These are phyloP conservation scores for Volvox africanus DNA, from an alignment of 139 green algal species.

Conservation along the genomic window DNA sequence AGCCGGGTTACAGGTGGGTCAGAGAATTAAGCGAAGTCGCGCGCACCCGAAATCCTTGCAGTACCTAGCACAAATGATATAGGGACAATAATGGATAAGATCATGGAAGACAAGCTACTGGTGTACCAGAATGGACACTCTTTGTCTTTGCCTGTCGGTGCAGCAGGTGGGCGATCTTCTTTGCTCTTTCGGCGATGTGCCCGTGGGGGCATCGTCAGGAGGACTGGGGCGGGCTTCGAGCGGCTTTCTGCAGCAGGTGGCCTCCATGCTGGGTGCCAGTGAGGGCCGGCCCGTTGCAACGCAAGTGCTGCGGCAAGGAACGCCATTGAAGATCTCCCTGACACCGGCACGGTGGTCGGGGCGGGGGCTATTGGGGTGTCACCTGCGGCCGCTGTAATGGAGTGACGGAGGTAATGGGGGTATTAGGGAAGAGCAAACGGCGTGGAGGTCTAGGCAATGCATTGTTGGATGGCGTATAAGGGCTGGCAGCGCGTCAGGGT, in stretches of 20 bases:
- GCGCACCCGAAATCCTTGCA: too few species aligned
- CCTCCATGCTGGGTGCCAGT: conserved; percentile 48
- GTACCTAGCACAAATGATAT: too few species aligned
- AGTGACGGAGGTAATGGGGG: too few species aligned
- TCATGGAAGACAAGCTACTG: too few species aligned
- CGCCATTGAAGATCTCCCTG: conserved; percentile 63
- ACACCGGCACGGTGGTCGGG: conserved; percentile 75
- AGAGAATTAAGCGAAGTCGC: background rate
- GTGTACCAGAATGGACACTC: too few species aligned
- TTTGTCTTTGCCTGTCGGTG: background rate
- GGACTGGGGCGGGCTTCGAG: background rate
- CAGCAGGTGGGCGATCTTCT: conserved; percentile 71
- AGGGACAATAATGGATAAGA: too few species aligned
- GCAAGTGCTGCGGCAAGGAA: conserved; percentile 74
- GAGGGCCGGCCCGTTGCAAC: conserved; percentile 65
- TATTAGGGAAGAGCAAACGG: too few species aligned
- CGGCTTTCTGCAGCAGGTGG: conserved; percentile 51
- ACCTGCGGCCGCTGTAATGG: conserved; percentile 53
- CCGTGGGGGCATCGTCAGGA: background rate
- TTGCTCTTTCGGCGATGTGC: conserved; percentile 64
- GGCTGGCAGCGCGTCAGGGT: too few species aligned
- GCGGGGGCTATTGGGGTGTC: conserved; percentile 82
- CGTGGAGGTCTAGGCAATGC: too few species aligned
- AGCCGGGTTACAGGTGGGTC: conserved; percentile 72
- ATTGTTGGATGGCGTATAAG: too few species aligned